Evolutionary conservation across 2,329 filamentous ascomycete species (phyloP), one percentile per base, ranked within the genome.

Genomic region (Neopestalotiopsis clavispora): DNA sequence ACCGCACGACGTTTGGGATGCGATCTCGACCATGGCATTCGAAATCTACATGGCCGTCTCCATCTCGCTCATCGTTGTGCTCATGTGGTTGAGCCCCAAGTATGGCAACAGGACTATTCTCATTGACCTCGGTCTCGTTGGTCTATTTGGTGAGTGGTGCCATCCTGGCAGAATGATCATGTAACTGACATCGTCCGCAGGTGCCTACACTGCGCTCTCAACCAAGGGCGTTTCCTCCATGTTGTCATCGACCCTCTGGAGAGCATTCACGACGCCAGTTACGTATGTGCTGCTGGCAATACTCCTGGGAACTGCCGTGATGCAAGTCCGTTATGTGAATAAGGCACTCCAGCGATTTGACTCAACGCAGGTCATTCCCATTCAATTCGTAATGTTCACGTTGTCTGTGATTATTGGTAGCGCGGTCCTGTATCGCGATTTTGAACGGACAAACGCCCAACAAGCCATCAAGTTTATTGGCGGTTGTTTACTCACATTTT

Each of bases 301-400:
- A 63, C 87, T 99, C 32, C 85, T 96, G 20, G 87, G 84, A 60
- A 98, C 95, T 1, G 96, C 96, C 6, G 85, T 99, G 69, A 94
- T 98, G 92, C 96, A 99, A 82, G 95, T 99, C 74, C 95, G 94
- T 78, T 99, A 98, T 78, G 89, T 99, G 78, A 99, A 98, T 82
- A 93, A 87, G 73, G 86, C 88, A 13, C 85, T 99, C 66, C 95
- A 98, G 78, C 90, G 93, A 61, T 99, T 98, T 83, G 94, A 98
- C 80, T 97, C 96, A 6, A 99, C 96, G 0, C 94, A 98, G 79
- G 96, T 99, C 74, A 99, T 99, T 71, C 96, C 96, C 0, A 96
- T 96, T 14, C 96, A 99, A 77, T 99, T 99, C 75, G 96, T 99
- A 64, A 89, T 97, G 71, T 99, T 99, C 79, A 99, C 96, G 0